Base-by-base conservation (phyloP, 768 basidiomycete species). In the Mycena latifolia region DNA sequence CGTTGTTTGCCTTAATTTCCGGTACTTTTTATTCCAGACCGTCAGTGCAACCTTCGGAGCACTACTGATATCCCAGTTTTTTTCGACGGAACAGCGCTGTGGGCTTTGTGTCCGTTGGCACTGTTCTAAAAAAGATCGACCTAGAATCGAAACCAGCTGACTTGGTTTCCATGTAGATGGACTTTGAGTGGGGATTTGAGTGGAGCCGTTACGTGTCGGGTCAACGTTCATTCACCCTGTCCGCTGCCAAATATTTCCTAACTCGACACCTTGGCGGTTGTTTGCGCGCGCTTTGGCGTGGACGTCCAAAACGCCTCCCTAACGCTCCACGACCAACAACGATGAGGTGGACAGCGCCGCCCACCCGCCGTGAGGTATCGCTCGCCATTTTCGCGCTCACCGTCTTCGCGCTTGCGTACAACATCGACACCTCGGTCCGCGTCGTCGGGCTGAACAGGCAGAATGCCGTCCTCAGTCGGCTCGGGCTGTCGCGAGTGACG, bases 321-420 rank as follows among this genome's bases (percentile, higher is more conserved):
- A n/a, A 43, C 41, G 20, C 11, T 43, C 18, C 7, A 43, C 41
- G 15, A 43, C 37, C 10, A 20, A 43, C 41, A 10, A 66, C 67
- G 53, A 90, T 89, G 89, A 78, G 81, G 61, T 92, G 91, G 90
- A 77, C 80, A 46, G 82, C 87, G 3, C 86, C 88, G 55, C 93
- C 91, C 14, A 91, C 85, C 52, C 86, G 90, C 69, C 88, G 94
- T 68, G 95, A 96, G 77, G 70, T 91, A 33, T 82, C 87, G 12
- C 85, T 96, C 70, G 72, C 92, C 65, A 79, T 93, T 37, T 86
- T 91, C 70, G 86, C 89, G 12, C 75, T 93, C 33, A 80, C 86
- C 18, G 77, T 88, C 54, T 92, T 94, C 73, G 77, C 91, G 29
- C 76, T 95, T 48, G 86, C 92, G 41, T 92, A 90, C 75, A 92